These are phyloP conservation scores for Tolypocladium tundrense DNA, from an alignment of 2,329 filamentous ascomycete species.

Conservation along the genomic window DNA sequence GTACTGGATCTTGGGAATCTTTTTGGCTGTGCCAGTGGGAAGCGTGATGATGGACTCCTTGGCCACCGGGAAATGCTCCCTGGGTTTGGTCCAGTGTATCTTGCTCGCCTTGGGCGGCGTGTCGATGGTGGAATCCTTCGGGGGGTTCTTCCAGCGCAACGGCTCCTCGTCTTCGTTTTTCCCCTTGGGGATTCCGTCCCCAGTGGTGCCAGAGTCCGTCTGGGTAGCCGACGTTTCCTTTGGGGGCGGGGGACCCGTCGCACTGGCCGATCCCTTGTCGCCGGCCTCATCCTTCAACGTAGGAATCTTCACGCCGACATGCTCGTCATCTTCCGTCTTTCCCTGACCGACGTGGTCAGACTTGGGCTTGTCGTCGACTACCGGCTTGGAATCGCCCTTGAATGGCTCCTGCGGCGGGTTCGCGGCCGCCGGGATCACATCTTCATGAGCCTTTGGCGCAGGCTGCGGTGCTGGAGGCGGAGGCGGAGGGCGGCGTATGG, in stretches of 20 bases:
- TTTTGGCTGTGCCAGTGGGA: constrained; percentile 59
- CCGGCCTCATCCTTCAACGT: constrained; percentile 4
- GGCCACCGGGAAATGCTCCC: constrained; percentile 69
- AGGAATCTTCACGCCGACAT: constrained; percentile 2
- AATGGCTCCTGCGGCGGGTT: background rate
- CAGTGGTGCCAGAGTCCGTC: background rate
- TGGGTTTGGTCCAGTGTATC: constrained; percentile 63
- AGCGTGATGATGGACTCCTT: constrained; percentile 61
- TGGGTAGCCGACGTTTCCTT: background rate
- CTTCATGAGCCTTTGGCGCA: background rate
- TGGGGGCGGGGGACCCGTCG: background rate
- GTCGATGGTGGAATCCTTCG: constrained; percentile 9
- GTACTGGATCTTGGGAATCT: constrained; percentile 69
- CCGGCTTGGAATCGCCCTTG: background rate
- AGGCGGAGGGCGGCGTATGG: constrained; percentile 1
- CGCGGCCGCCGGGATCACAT: background rate
- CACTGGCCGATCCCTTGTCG: background rate
- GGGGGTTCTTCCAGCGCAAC: constrained; percentile 17
- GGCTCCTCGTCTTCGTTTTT: background rate
- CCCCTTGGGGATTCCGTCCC: background rate
- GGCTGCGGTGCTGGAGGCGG: background rate
- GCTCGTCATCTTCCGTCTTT: constrained; percentile 3
- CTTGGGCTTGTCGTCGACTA: background rate
- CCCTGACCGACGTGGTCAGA: background rate
- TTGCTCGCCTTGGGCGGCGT: constrained; percentile 7